Conservation (phyloP, 305 asterid genomes). For the Fraxinus latifolia region DNA sequence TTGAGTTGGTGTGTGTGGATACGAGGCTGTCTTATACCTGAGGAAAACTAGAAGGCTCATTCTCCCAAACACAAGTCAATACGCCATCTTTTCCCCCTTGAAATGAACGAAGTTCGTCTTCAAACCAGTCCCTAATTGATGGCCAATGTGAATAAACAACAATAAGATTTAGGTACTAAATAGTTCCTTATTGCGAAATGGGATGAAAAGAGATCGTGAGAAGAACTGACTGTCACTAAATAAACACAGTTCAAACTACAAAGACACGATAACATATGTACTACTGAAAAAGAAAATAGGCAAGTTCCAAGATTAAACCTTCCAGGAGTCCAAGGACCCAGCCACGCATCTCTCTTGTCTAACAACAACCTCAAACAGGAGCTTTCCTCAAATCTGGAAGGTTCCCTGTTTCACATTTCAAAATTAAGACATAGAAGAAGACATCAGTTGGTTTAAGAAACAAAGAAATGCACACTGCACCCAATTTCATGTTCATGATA, state of each 20-base stretch:
- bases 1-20: background rate
- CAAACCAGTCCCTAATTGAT: slow-evolving; percentile 83
- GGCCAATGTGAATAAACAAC: slow-evolving; percentile 19
- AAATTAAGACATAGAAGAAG: slow-evolving; percentile 25
- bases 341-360: slow-evolving; percentile 96
- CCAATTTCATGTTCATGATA: slow-evolving; percentile 15
- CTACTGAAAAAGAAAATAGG: slow-evolving; percentile 16
- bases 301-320: slow-evolving; percentile 47
- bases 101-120: slow-evolving; percentile 95
- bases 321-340: slow-evolving; percentile 99
- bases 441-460: slow-evolving; percentile 24
- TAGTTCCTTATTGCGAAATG: slow-evolving; percentile 11
- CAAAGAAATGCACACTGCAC: slow-evolving; percentile 8
- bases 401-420: slow-evolving; percentile 59
- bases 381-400: slow-evolving; percentile 83
- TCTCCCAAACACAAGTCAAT: slow-evolving; percentile 92
- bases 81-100: slow-evolving; percentile 97
- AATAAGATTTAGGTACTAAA: slow-evolving; percentile 10
- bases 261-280: slow-evolving; percentile 8
- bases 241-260: slow-evolving; percentile 2
- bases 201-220: slow-evolving; percentile 16
- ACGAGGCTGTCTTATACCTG: slow-evolving; percentile 54
- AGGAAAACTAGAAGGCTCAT: slow-evolving; percentile 91
- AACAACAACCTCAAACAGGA: slow-evolving; percentile 86
- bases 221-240: slow-evolving; percentile 16